A percentile compares a stretch with the other conserved stretches of the same genome.
Evolutionary conservation across 139 green algal genomes (phyloP).

Genomic region (Prasinococcaceae sp.): DNA sequence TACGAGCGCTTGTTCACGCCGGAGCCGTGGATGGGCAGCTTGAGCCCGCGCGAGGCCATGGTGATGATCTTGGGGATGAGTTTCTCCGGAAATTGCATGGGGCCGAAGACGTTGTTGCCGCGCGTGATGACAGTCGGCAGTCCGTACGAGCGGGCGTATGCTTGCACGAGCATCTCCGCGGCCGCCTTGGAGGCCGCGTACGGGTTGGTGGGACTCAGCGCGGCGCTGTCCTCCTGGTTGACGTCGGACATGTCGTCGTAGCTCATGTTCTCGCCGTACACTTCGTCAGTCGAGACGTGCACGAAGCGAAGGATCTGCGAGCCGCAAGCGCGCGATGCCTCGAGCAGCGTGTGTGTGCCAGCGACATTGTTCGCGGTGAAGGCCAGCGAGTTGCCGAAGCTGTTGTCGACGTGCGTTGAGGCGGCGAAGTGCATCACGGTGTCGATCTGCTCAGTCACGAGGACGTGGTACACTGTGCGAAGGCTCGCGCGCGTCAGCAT

Average conservation of each 20-base stretch:
- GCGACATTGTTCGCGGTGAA: conserved; percentile 87
- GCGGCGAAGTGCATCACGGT: conserved; percentile 97
- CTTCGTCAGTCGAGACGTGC: conserved; percentile 71
- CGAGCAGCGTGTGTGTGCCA: conserved; percentile 85
- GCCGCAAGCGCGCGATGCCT: conserved; percentile 58
- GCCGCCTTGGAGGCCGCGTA: conserved; percentile 89
- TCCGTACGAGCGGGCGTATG: conserved; percentile 64
- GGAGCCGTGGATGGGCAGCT: conserved; percentile 54
- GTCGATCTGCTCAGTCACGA: conserved; percentile 76
- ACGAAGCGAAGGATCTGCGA: conserved; percentile 72
- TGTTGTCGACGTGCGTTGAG: conserved; percentile 96
- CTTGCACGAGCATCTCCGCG: conserved; percentile 91
- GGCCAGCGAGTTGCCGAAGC: conserved; percentile 78
- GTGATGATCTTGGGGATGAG: conserved; percentile 38
- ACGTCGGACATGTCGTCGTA: conserved; percentile 1
- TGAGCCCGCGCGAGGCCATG: conserved; percentile 29
- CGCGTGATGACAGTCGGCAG: conserved; percentile 79
- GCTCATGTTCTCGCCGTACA: conserved; percentile 58
- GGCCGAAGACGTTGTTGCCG: conserved; percentile 98
- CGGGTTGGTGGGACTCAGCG: conserved; percentile 93
- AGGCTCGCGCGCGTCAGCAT: too few relatives aligned
- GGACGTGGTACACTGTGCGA: conserved; percentile 67
- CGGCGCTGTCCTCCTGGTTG: conserved; percentile 51
- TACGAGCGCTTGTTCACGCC: conserved; percentile 30
- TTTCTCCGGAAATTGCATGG: conserved; percentile 71